Base-by-base conservation (phyloP, 495 filamentous ascomycete species). In the Thozetella sp. region DNA sequence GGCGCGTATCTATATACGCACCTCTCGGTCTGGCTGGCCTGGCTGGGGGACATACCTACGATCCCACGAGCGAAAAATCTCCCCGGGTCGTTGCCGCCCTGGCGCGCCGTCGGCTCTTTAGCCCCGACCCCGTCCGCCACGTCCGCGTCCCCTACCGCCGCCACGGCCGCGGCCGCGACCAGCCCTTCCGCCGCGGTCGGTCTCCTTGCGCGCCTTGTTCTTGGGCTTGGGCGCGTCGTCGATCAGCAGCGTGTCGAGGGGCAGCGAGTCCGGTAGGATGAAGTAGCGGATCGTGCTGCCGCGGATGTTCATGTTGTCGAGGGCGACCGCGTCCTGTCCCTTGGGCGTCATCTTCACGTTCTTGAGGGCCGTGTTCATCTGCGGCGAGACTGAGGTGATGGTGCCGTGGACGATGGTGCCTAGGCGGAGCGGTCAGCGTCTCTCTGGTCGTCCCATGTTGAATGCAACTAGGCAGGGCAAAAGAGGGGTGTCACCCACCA, bases 181-280 rank as follows among this genome's bases (percentile, higher is more conserved):
- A 58, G 83, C 78, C 23, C 69, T 64, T 51, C 87, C 85, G 61
- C 87, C 83, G 17, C 87, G 79, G 22, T 80, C 77, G 22, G 87
- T 81, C 76, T 99, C 96, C 82, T 99, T 99, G 68, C 95, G 82
- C 25, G 95, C 94, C 86, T 98, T 98, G 76, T 99, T 98, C 88
- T 98, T 98, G 53, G 95, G 94, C 80, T 99, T 99, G 27, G 93
- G 92, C 55, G 92, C 87, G 73, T 99, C 95, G 67, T 99, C 95
- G 58, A 99, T 92, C 15, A 99, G 80, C 27, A 99, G 84, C 15
- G 93, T 96, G 71, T 99, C 95, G 50, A 99, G 84, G 19, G 93
- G 95, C 56, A 99, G 83, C 51, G 89, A 93, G 76, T 99, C 95
- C 26, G 95, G 95, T 3, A 98, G 88, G 68, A 97, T 95, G 72